These are phyloP conservation scores for Geotrichum cucujoidarum DNA, from an alignment of 1,139 yeast species.

Conservation along the genomic window DNA sequence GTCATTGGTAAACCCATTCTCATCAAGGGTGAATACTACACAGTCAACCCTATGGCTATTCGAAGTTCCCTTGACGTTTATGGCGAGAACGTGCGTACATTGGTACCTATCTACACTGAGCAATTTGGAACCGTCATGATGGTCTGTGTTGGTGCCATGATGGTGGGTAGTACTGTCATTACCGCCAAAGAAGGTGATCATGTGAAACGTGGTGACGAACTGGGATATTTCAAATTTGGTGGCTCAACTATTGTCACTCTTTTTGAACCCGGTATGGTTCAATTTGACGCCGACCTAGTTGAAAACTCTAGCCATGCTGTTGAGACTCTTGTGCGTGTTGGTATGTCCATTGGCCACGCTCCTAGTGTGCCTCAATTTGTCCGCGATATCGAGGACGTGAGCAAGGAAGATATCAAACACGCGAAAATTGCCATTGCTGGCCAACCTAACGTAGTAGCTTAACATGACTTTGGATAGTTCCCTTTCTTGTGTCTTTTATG, in stretches of 20 bases:
- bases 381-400: conserved; percentile 24
- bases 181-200: conserved; percentile 59
- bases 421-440: conserved; percentile 28
- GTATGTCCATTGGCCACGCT: conserved; percentile 85
- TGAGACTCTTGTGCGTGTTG: conserved; percentile 83
- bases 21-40: conserved; percentile 87
- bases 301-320: conserved; percentile 62
- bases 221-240: conserved; percentile 94
- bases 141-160: conserved; percentile 94
- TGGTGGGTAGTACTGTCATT: conserved; percentile 88
- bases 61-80: conserved; percentile 83
- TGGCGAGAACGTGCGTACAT: conserved; percentile 81
- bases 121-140: conserved; percentile 72
- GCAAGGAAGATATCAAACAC: conserved; percentile 24
- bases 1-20: conserved; percentile 56
- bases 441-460: conserved; percentile 6
- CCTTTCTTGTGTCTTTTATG: neutral
- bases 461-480: neutral
- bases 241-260: conserved; percentile 80
- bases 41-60: conserved; percentile 96
- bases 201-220: conserved; percentile 68
- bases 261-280: conserved; percentile 42
- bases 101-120: conserved; percentile 69
- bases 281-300: conserved; percentile 69
- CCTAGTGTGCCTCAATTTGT: conserved; percentile 25